Evolutionary conservation across 2,329 filamentous ascomycete species (phyloP).

Genomic region (Neoascochyta sp.): DNA sequence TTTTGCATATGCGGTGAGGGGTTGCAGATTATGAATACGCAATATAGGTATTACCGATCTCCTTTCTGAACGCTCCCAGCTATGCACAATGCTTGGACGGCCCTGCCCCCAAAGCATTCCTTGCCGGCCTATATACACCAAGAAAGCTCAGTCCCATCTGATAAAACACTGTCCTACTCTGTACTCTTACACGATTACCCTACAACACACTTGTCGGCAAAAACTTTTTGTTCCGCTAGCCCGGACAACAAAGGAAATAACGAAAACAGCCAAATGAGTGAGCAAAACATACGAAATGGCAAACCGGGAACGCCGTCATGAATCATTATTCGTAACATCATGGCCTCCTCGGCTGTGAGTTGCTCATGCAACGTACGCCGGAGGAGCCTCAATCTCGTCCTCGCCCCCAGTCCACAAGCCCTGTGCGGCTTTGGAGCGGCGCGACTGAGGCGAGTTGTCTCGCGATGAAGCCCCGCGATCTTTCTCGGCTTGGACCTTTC

Average conservation of each 20-base stretch:
- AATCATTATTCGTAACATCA: slow-evolving; percentile 9
- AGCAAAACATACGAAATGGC: slow-evolving; percentile 1
- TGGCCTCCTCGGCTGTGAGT: too few relatives aligned
- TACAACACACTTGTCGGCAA: background rate
- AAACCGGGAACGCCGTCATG: slow-evolving; percentile 6
- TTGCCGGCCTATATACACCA: too few relatives aligned
- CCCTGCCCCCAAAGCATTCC: too few relatives aligned
- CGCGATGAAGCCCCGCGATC: slow-evolving; percentile 18
- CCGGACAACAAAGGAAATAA: slow-evolving; percentile 4
- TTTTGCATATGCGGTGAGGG: too few relatives aligned
- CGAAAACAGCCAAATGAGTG: slow-evolving; percentile 4
- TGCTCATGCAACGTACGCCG: slow-evolving; percentile 32
- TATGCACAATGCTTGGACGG: too few relatives aligned
- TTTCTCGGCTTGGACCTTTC: slow-evolving; percentile 85
- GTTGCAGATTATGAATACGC: too few relatives aligned
- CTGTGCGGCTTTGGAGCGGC: slow-evolving; percentile 6
- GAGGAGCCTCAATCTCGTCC: slow-evolving; percentile 30
- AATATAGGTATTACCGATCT: too few relatives aligned
- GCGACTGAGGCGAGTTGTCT: slow-evolving; percentile 8
- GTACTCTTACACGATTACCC: slow-evolving; percentile 6
- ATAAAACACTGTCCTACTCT: too few relatives aligned
- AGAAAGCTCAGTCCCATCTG: too few relatives aligned
- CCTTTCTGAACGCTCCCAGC: too few relatives aligned
- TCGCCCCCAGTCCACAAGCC: slow-evolving; percentile 23
- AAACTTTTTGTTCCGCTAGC: slow-evolving; percentile 5